phyloP scores from a whole-genome alignment of 495 filamentous ascomycete genomes.

The Trichoderma asperelloides region DNA sequence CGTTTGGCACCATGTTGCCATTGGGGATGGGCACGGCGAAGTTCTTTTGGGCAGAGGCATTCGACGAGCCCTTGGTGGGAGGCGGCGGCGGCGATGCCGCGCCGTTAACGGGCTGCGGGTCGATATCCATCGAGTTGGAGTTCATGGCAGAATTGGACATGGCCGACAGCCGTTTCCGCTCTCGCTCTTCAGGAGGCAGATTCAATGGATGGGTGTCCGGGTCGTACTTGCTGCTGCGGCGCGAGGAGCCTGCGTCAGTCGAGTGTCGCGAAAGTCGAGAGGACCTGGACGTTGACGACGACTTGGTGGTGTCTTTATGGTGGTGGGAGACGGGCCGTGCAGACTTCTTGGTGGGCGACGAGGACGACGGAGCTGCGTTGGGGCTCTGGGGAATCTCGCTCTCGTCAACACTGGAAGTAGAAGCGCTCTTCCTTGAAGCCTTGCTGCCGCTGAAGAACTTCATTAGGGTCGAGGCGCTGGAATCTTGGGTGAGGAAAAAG shows the following conservation, averaged over 20 bases:
- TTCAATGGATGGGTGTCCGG: constrained; percentile 75
- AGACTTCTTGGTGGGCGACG: not conserved
- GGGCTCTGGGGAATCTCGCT: not conserved
- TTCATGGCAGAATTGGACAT: constrained; percentile 51
- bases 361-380: not conserved
- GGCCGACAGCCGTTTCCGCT: constrained; percentile 64
- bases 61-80: constrained; percentile 19
- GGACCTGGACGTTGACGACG: constrained; percentile 18
- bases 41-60: constrained; percentile 27
- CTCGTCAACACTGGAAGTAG: constrained; percentile 4
- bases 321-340: constrained; percentile 5
- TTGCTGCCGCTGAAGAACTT: constrained; percentile 10
- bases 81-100: constrained; percentile 31
- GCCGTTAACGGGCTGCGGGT: constrained; percentile 52
- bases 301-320: constrained; percentile 13
- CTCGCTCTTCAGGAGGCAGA: constrained; percentile 59
- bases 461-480: constrained; percentile 5
- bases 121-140: constrained; percentile 70
- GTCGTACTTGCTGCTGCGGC: constrained; percentile 47
- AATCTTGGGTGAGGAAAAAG: not conserved
- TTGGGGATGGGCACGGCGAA: constrained; percentile 40
- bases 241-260: constrained; percentile 23
- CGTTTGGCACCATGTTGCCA: constrained; percentile 44
- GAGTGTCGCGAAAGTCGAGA: constrained; percentile 22
- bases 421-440: constrained; percentile 6